Percentiles rank a stretch among this genome's conserved stretches.
Evolutionary conservation across 1,139 yeast species (phyloP).

Genomic region (Geotrichum macrosporum): DNA sequence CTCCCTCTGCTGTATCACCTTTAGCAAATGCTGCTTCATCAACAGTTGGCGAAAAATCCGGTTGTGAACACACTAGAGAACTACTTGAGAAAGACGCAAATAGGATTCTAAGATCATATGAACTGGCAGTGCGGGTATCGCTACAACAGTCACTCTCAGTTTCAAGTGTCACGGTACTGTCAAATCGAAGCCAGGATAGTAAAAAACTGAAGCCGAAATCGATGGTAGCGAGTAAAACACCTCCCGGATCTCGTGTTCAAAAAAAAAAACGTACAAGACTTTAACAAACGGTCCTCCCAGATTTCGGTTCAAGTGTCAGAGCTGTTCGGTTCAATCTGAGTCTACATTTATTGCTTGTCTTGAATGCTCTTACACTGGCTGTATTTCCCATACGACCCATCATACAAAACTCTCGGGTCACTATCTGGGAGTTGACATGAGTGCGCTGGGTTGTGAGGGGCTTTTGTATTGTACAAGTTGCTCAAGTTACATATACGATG

Average conservation of each 20-base stretch:
- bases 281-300: not conserved
- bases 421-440: slow-evolving; percentile 52
- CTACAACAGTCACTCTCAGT: slow-evolving; percentile 18
- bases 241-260: slow-evolving; percentile 7
- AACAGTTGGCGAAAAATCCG: not conserved
- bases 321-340: slow-evolving; percentile 20
- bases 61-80: slow-evolving; percentile 12
- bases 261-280: not conserved
- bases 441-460: slow-evolving; percentile 28
- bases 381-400: slow-evolving; percentile 57
- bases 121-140: slow-evolving; percentile 26
- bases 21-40: not conserved
- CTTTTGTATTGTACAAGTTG: slow-evolving; percentile 67
- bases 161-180: not conserved
- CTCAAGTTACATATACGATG: slow-evolving; percentile 63
- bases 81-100: slow-evolving; percentile 1
- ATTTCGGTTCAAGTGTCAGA: slow-evolving; percentile 10
- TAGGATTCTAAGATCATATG: slow-evolving; percentile 24
- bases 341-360: slow-evolving; percentile 51
- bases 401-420: slow-evolving; percentile 67
- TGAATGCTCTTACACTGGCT: slow-evolving; percentile 81
- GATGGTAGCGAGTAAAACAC: slow-evolving; percentile 8
- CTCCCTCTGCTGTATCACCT: slow-evolving; percentile 1
- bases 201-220: slow-evolving; percentile 12
- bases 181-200: not conserved